These are phyloP conservation scores for Fusarium torulosum DNA, from an alignment of 2,329 filamentous ascomycete species.

Conservation along the genomic window DNA sequence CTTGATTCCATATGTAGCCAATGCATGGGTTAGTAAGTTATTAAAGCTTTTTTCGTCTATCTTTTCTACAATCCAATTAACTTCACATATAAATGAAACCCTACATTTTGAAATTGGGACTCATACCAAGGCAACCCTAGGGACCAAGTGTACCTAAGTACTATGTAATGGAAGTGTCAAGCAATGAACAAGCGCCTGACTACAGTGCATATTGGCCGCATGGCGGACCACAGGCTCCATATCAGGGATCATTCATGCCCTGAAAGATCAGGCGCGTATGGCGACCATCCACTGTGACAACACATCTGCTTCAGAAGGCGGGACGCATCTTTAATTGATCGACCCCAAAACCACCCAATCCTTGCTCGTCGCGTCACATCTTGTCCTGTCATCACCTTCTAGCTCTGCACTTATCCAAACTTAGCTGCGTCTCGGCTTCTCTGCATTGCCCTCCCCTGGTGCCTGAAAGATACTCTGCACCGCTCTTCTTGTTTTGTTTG, in stretches of 20 bases:
- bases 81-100: no score
- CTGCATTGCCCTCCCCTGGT: slow-evolving; percentile 6
- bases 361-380: slow-evolving; percentile 43
- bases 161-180: not conserved
- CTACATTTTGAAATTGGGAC: no score
- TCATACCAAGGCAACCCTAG: no score
- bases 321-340: slow-evolving; percentile 42
- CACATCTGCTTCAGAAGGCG: slow-evolving; percentile 14
- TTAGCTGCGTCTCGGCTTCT: slow-evolving; percentile 28
- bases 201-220: not conserved
- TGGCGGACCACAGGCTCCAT: not conserved
- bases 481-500: slow-evolving; percentile 5
- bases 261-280: slow-evolving; percentile 28
- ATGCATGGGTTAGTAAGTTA: no score
- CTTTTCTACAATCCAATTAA: no score
- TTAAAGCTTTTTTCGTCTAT: no score
- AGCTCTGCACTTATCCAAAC: slow-evolving; percentile 24
- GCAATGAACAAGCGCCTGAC: slow-evolving; percentile 7
- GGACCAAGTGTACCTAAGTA: no score
- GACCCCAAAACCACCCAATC: slow-evolving; percentile 41
- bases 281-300: slow-evolving; percentile 22
- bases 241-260: slow-evolving; percentile 16
- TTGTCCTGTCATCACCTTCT: slow-evolving; percentile 38
- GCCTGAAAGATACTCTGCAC: slow-evolving; percentile 7
- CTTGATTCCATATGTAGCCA: not conserved